Evolutionary conservation across 306 rosid genomes (phyloP).

Genomic region (Vigna reflexopilosa): DNA sequence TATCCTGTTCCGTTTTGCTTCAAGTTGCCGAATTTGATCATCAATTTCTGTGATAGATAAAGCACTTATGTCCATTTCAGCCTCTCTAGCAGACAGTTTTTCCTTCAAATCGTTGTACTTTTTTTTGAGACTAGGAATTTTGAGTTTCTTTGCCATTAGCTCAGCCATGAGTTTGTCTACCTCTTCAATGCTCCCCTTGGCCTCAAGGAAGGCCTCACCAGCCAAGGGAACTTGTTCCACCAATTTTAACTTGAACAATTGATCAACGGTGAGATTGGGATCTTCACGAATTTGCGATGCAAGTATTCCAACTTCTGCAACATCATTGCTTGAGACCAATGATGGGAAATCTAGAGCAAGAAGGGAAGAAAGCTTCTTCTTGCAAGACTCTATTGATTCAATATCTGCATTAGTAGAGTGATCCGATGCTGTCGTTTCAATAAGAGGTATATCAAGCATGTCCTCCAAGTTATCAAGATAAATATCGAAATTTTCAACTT

Average conservation of each 20-base stretch:
- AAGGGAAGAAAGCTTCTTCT: conserved; percentile 46
- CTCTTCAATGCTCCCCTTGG: conserved; percentile 30
- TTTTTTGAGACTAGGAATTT: conserved; percentile 25
- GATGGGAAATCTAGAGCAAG: conserved; percentile 47
- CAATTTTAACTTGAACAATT: conserved; percentile 42
- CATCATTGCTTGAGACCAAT: conserved; percentile 23
- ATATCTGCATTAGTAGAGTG: not conserved
- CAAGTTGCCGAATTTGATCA: conserved; percentile 42
- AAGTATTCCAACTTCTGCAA: conserved; percentile 38
- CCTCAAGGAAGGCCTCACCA: conserved; percentile 38
- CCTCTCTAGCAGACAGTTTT: conserved; percentile 19
- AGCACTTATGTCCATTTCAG: conserved; percentile 19
- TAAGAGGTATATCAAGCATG: conserved; percentile 33
- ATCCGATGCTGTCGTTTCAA: conserved; percentile 12
- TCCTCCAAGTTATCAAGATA: conserved; percentile 42
- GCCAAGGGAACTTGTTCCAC: conserved; percentile 44
- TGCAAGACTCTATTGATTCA: conserved; percentile 30
- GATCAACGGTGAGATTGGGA: conserved; percentile 39
- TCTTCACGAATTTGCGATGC: conserved; percentile 35
- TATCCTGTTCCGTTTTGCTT: conserved; percentile 19
- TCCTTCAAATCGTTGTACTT: conserved; percentile 39
- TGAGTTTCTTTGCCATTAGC: conserved; percentile 39
- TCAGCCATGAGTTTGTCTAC: conserved; percentile 32
- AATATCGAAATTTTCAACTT: conserved; percentile 38
- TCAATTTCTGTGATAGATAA: conserved; percentile 37